Evolutionary conservation across 257 asterid species (phyloP), one percentile per base, ranked within the genome.

Genomic region (Primulina tabacum): DNA sequence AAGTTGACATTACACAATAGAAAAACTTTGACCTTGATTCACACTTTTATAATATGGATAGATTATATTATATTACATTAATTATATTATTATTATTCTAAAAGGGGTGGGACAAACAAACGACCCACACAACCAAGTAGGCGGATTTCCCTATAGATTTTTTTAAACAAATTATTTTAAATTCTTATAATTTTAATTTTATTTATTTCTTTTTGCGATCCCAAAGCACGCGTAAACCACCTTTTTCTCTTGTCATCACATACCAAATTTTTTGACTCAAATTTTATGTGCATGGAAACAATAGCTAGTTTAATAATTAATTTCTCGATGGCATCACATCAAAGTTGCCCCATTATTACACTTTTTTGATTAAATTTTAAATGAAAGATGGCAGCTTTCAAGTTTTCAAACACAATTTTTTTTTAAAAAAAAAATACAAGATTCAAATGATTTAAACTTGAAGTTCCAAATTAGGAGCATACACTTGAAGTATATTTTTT

Each of bases 151-250:
- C 47, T 12, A 43, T 50, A 43, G 64, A 65, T 5, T 56, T 28
- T 66, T 43, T 67, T 66, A 11, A 14, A 50, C 4, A 5, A 50
- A 55, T 38, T 58, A 62, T 68, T 74, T 77, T 71, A 37, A 60
- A 47, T 70, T 77, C 79, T 73, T 77, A 68, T 38, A 80, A 74
- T 76, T 82, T 0, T 6, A 38, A 8, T 38, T 14, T 50, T 12
- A 16, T 16, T 12, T 10, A 9, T 10, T 38, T 14, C 6, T 43
- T 43, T 21, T 50, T 50, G 21, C 61, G 75, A 79, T 79, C 18
- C 73, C 75, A 60, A 47, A 53, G 87, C 87, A 82, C 79, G 87
- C 87, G 87, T 82, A 77, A 74, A 79, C 82, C 75, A 56, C 8
- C 67, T 56, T 64, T 68, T 28, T 65, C 32, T 55, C 37, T 32